Conservation (phyloP, 2,329 filamentous ascomycete genomes). For the Fusarium sp. region DNA sequence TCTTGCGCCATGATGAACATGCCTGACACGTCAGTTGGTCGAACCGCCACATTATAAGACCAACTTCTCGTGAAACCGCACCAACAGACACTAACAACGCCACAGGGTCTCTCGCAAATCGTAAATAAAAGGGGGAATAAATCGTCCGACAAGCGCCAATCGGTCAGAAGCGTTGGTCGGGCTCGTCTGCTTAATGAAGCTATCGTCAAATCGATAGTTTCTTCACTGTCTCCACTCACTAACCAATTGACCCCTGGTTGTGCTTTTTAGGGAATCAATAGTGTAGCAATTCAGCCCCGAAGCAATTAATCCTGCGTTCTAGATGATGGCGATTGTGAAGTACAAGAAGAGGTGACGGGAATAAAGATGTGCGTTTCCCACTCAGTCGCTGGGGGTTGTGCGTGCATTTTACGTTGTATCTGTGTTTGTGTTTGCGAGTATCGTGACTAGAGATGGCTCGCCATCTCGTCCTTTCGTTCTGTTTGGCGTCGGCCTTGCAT, state of each 20-base stretch:
- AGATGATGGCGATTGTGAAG: neutral
- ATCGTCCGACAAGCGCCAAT: neutral
- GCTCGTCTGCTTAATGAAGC: neutral
- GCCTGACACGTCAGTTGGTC: neutral
- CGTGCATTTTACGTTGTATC: neutral
- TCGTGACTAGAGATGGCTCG: conserved; percentile 14
- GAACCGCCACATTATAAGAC: neutral
- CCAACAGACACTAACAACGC: neutral
- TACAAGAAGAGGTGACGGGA: neutral
- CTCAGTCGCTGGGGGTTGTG: neutral
- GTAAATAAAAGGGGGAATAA: neutral
- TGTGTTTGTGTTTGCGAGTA: neutral
- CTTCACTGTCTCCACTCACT: neutral
- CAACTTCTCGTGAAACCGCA: neutral
- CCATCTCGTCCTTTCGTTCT: conserved; percentile 29
- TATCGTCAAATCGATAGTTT: conserved; percentile 20
- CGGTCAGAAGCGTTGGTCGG: neutral
- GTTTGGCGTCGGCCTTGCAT: neutral
- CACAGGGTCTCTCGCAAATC: neutral
- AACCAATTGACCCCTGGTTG: neutral
- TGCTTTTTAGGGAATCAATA: conserved; percentile 7
- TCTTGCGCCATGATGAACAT: neutral
- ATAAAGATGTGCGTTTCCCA: neutral
- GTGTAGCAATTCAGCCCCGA: neutral
- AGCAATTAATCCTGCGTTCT: neutral